These are phyloP conservation scores for Phytophthora vignae DNA, from an alignment of 352 stramenopile species.

Conservation along the genomic window DNA sequence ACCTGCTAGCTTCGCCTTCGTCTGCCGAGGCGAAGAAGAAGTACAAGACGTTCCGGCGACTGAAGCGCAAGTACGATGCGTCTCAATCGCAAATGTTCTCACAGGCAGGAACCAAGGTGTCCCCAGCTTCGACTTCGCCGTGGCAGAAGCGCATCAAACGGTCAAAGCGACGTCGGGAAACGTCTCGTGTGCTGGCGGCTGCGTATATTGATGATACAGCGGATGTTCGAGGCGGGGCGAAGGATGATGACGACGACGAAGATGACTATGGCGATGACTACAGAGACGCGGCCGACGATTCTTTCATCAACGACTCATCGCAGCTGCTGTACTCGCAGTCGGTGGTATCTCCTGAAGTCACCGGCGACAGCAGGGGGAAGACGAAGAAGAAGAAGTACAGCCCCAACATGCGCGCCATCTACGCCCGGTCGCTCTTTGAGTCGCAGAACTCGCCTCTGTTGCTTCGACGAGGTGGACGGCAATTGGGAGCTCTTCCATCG, in stretches of 20 bases:
- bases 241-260: conserved; percentile 66
- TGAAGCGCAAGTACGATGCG: conserved; percentile 80
- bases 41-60: conserved; percentile 66
- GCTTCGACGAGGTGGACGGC: conserved; percentile 42
- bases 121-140: conserved; percentile 38
- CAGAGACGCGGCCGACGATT: conserved; percentile 59
- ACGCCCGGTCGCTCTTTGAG: conserved; percentile 72
- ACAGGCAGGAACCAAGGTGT: conserved; percentile 21
- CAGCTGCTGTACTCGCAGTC: conserved; percentile 82
- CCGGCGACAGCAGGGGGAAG: conserved; percentile 10
- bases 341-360: conserved; percentile 35
- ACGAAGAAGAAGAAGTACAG: conserved; percentile 44
- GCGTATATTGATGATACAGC: conserved; percentile 79
- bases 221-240: conserved; percentile 61
- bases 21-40: conserved; percentile 59
- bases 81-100: conserved; percentile 45
- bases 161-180: conserved; percentile 55
- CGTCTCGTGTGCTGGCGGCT: conserved; percentile 39
- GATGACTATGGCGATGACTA: conserved; percentile 73
- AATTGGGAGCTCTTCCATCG: conserved; percentile 52
- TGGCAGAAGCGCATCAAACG: conserved; percentile 73
- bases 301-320: conserved; percentile 87
- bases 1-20: conserved; percentile 57
- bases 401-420: conserved; percentile 81
- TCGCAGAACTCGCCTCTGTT: conserved; percentile 52